Percentiles rank a stretch among this genome's conserved stretches.
Conservation (phyloP, 352 stramenopile genomes). For the Phytophthora palmivora region DNA sequence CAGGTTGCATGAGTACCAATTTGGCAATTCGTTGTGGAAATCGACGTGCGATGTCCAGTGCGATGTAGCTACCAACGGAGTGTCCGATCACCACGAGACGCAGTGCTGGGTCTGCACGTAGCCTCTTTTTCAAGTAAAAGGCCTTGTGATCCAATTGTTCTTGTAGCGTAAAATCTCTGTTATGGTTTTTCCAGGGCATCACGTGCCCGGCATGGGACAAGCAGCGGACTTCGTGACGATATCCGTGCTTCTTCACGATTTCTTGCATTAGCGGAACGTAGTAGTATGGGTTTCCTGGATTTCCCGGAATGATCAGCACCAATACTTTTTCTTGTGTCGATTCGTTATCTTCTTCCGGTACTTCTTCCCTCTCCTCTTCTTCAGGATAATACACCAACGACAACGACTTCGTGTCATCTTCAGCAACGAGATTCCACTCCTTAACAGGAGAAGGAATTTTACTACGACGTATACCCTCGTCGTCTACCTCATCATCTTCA, state of each 20-base stretch:
- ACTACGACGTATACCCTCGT: neutral
- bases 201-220: constrained; percentile 8
- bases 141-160: constrained; percentile 14
- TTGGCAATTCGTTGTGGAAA: neutral
- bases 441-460: neutral
- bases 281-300: constrained; percentile 8
- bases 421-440: constrained; percentile 1
- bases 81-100: constrained; percentile 7
- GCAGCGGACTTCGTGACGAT: constrained; percentile 10
- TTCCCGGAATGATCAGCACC: constrained; percentile 1
- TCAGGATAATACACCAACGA: neutral
- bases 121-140: constrained; percentile 8
- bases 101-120: constrained; percentile 8
- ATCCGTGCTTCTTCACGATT: constrained; percentile 8
- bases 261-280: constrained; percentile 7
- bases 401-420: constrained; percentile 1
- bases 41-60: neutral
- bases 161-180: constrained; percentile 11
- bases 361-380: neutral
- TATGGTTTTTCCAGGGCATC: constrained; percentile 12
- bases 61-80: constrained; percentile 7
- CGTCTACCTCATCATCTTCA: neutral
- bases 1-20: constrained; percentile 3
- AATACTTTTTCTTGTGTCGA: neutral
- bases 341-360: neutral